These are phyloP conservation scores for Chlamydomonas sphaeroides DNA, from an alignment of 139 green algal species.

Conservation along the genomic window DNA sequence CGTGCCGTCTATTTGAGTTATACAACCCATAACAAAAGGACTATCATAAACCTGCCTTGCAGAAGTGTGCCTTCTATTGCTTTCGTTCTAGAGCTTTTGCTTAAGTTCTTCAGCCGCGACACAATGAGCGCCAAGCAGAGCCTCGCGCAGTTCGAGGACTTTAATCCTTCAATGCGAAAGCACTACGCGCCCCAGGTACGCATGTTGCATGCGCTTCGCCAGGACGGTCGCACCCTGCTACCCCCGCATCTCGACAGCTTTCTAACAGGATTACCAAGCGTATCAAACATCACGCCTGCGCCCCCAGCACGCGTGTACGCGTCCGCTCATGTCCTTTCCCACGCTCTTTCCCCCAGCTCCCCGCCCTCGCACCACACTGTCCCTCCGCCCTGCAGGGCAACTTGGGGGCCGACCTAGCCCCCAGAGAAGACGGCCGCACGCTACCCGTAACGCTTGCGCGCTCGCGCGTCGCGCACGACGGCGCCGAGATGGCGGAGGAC, in stretches of 20 bases:
- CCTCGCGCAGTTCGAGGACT: slow-evolving; percentile 30
- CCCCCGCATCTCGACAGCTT: not conserved
- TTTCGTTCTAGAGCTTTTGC: no score
- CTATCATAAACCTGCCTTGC: no score
- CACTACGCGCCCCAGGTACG: not conserved
- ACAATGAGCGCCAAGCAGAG: no score
- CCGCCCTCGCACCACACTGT: not conserved
- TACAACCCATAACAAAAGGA: no score
- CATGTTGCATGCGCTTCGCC: no score
- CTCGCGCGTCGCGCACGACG: slow-evolving; percentile 10
- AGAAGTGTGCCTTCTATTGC: no score
- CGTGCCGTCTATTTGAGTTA: no score
- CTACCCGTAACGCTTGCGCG: slow-evolving; percentile 2
- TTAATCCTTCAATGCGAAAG: not conserved
- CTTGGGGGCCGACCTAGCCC: not conserved
- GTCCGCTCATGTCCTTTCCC: not conserved
- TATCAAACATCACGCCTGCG: not conserved
- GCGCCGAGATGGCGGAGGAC: slow-evolving; percentile 7
- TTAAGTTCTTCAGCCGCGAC: no score
- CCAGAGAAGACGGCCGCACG: not conserved
- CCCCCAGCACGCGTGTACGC: not conserved
- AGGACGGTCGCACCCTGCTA: no score
- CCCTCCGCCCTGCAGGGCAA: not conserved
- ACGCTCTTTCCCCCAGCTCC: not conserved
- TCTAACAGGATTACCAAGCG: not conserved